Conservation (phyloP, 345 rosid species). For the Corchorus olitorius region DNA sequence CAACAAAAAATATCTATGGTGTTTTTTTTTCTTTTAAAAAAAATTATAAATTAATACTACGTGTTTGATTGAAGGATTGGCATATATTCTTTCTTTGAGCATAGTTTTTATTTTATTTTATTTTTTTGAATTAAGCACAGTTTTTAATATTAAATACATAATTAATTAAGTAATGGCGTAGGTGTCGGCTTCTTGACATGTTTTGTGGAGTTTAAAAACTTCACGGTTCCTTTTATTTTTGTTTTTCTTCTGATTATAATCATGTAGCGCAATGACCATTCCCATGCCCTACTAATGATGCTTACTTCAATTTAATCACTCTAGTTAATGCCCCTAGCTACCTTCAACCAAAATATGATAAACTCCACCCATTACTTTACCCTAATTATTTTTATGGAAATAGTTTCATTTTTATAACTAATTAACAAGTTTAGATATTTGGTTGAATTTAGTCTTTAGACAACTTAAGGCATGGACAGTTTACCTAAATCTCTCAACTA, state of each 20-base stretch:
- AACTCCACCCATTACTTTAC: background rate
- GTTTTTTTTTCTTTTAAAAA: background rate
- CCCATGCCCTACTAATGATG: background rate
- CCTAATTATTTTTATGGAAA: background rate
- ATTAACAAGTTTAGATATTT: background rate
- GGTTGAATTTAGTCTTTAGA: background rate
- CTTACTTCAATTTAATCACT: background rate
- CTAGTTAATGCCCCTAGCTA: background rate
- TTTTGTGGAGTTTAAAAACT: no score
- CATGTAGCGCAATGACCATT: background rate
- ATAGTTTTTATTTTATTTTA: no score
- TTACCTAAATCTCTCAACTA: background rate
- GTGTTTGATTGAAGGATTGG: no score
- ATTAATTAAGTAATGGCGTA: no score
- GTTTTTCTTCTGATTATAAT: background rate
- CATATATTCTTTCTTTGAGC: no score
- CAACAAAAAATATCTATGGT: background rate
- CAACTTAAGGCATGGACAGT: background rate
- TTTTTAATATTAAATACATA: no score
- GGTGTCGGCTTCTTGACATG: no score
- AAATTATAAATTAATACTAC: background rate
- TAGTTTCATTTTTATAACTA: background rate
- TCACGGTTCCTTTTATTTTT: no score
- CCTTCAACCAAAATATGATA: slow-evolving; percentile 4
- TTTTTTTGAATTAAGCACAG: no score